Percentiles rank a stretch among this genome's conserved stretches.
Conservation (phyloP, 2,329 filamentous ascomycete genomes). For the Fusarium kyushuense region DNA sequence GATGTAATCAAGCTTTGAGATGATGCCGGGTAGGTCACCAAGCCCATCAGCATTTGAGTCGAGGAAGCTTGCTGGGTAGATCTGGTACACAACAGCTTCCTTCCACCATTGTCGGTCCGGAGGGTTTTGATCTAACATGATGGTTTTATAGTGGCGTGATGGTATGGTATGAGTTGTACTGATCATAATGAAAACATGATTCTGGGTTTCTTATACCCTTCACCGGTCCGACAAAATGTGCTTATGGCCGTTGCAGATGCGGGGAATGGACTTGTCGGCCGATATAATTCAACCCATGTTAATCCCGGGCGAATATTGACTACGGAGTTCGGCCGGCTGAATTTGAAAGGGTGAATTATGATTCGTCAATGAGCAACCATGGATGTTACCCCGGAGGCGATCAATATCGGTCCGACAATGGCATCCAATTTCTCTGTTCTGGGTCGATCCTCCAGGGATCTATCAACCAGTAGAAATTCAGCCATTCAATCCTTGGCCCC, state of each 20-base stretch:
- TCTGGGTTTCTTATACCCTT: slow-evolving; percentile 5
- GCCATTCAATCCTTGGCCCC: background rate
- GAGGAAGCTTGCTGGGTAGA: slow-evolving; percentile 52
- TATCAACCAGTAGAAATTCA: slow-evolving; percentile 18
- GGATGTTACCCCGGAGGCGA: background rate
- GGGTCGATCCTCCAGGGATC: background rate
- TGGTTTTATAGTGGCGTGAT: background rate
- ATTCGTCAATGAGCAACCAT: slow-evolving; percentile 4
- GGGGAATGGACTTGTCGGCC: background rate
- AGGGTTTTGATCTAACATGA: slow-evolving; percentile 10
- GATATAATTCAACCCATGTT: background rate
- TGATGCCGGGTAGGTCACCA: slow-evolving; percentile 42
- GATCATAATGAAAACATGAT: background rate
- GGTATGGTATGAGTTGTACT: background rate
- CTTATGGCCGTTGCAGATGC: background rate
- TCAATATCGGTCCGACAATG: slow-evolving; percentile 6
- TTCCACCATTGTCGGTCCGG: slow-evolving; percentile 41
- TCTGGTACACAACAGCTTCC: slow-evolving; percentile 46
- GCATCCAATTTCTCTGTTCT: background rate
- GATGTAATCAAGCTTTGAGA: slow-evolving; percentile 48
- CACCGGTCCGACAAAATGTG: slow-evolving; percentile 5
- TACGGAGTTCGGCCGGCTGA: background rate
- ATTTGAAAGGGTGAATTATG: slow-evolving; percentile 28
- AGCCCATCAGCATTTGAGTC: slow-evolving; percentile 43
- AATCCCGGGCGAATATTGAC: background rate